These are phyloP conservation scores for Diaporthe caulivora DNA, from an alignment of 2,329 filamentous ascomycete genomes.

Conservation along the genomic window DNA sequence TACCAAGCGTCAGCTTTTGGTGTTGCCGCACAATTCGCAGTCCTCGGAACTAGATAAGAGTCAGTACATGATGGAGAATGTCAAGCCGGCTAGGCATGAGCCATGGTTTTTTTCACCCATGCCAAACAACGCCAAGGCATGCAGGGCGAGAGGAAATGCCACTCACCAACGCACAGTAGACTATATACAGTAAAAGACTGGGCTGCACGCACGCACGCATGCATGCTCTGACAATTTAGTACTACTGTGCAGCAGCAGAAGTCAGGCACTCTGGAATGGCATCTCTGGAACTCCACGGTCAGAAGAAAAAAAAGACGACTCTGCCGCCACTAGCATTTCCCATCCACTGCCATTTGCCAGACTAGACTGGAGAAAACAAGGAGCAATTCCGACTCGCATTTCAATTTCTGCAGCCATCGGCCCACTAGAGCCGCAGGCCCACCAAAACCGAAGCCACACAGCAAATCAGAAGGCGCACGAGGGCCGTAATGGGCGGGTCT, in stretches of 20 bases:
- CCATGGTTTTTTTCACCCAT: background rate
- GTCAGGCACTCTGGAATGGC: background rate
- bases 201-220: background rate
- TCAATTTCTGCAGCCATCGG: conserved; percentile 32
- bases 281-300: background rate
- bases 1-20: background rate
- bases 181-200: too few relatives aligned
- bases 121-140: conserved; percentile 10
- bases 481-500: background rate
- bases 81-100: background rate
- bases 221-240: background rate
- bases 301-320: too few relatives aligned
- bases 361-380: background rate
- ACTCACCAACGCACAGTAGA: background rate
- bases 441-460: background rate
- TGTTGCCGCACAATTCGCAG: background rate
- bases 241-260: background rate
- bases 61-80: background rate
- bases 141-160: conserved; percentile 6
- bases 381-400: conserved; percentile 20
- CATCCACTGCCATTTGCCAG: background rate
- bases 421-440: conserved; percentile 20
- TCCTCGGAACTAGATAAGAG: too few relatives aligned
- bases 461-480: conserved; percentile 27
- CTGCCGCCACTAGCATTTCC: background rate